Conservation (phyloP, 495 filamentous ascomycete species). For the Trichoderma virens region DNA sequence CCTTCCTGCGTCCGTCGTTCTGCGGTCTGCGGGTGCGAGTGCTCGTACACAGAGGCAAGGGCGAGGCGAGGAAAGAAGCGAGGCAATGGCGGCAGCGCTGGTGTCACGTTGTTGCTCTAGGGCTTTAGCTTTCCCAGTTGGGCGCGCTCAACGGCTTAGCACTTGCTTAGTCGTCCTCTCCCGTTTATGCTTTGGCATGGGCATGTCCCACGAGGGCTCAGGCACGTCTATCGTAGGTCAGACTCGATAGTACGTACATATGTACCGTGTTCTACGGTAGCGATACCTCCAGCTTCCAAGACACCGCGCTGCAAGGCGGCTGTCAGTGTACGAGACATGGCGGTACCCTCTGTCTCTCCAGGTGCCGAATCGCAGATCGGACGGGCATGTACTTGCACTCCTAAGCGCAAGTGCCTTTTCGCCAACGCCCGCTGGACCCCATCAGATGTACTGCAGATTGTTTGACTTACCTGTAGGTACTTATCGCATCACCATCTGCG, state of each 20-base stretch:
- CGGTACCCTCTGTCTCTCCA: not conserved
- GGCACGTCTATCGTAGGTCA: not conserved
- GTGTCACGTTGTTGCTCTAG: not conserved
- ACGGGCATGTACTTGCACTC: no score
- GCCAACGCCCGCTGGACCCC: no score
- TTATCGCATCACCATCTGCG: no score
- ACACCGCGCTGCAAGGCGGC: not conserved
- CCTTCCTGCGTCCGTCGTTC: not conserved
- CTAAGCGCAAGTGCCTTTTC: no score
- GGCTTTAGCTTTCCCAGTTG: no score
- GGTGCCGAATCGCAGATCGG: no score
- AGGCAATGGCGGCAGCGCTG: not conserved
- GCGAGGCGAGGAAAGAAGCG: not conserved
- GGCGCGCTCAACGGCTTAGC: not conserved
- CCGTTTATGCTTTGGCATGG: not conserved
- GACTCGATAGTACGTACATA: not conserved
- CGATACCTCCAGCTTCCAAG: not conserved
- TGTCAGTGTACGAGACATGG: not conserved
- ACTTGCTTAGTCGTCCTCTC: not conserved
- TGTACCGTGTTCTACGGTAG: not conserved
- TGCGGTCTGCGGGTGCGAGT: not conserved
- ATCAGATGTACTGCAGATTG: no score
- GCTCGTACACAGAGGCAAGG: no score
- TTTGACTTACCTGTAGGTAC: no score
- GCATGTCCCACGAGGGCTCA: not conserved